A percentile compares a stretch with the other conserved stretches of the same genome.
Conservation (phyloP, 2,329 filamentous ascomycete genomes). For the Colletotrichum zoysiae region DNA sequence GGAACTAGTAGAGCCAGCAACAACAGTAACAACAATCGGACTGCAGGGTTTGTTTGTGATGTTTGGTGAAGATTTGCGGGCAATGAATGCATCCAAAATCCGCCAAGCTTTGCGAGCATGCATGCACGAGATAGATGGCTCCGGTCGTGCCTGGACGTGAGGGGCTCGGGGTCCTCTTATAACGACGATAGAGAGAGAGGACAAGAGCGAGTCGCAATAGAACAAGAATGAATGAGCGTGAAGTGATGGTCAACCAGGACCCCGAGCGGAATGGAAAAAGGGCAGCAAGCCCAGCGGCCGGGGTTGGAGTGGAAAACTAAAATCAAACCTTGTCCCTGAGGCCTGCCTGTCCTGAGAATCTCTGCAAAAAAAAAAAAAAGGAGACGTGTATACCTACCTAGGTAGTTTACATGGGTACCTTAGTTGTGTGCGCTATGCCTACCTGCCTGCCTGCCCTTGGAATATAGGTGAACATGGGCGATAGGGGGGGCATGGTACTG, state of each 20-base stretch:
- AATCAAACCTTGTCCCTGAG: conserved; percentile 24
- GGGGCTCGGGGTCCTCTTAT: conserved; percentile 30
- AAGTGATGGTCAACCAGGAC: neutral
- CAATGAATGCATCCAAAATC: conserved; percentile 36
- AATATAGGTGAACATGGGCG: neutral
- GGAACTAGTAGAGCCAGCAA: conserved; percentile 25
- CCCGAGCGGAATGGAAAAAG: neutral
- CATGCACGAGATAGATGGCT: conserved; percentile 11
- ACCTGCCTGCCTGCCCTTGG: neutral
- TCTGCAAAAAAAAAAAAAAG: neutral
- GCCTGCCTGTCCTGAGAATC: conserved; percentile 3
- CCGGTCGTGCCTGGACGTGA: neutral
- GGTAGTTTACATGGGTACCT: too few species aligned
- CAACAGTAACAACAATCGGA: neutral
- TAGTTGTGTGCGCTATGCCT: neutral
- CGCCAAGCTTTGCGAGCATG: conserved; percentile 32
- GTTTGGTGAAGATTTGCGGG: conserved; percentile 12
- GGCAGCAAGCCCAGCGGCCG: neutral
- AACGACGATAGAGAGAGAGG: neutral
- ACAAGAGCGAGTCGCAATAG: neutral
- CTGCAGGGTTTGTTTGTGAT: conserved; percentile 12
- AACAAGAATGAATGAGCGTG: neutral
- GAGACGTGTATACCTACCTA: neutral
- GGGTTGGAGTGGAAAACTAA: neutral
- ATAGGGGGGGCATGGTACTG: conserved; percentile 7